Percentiles rank a stretch among this genome's conserved stretches.
phyloP scores from a whole-genome alignment of 2,329 filamentous ascomycete species.

The Trichoderma lentiforme region DNA sequence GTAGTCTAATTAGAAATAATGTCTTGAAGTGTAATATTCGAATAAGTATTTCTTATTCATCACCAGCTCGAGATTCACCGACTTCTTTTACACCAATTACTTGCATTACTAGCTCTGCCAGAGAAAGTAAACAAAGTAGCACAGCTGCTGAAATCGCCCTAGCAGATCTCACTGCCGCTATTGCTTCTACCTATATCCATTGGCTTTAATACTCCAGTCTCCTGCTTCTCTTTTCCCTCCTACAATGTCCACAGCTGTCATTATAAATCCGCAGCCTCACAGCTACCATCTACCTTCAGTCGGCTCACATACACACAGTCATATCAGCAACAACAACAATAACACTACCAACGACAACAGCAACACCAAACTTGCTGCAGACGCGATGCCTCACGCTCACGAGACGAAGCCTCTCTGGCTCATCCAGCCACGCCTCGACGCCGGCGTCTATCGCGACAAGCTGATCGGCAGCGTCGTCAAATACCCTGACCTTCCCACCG shows the following conservation, averaged over 20 bases:
- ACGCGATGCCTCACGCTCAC: slow-evolving; percentile 17
- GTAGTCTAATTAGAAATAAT: neutral
- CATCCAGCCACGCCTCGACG: slow-evolving; percentile 28
- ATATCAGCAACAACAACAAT: neutral
- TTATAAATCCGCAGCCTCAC: neutral
- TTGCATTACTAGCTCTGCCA: neutral
- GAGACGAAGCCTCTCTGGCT: slow-evolving; percentile 30
- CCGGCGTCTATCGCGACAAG: slow-evolving; percentile 28
- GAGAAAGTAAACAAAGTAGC: neutral
- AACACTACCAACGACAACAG: neutral
- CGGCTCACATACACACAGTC: neutral
- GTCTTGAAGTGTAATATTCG: neutral
- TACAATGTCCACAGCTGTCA: neutral
- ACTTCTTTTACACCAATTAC: neutral
- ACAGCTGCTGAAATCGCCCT: neutral
- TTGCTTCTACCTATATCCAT: neutral
- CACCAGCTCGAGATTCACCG: neutral
- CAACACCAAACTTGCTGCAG: neutral
- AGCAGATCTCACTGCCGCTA: neutral
- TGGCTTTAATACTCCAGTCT: neutral
- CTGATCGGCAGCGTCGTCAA: slow-evolving; percentile 32
- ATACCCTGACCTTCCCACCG: slow-evolving; percentile 28
- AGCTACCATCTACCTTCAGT: neutral
- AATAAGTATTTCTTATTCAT: neutral
- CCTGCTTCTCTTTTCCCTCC: neutral